Conservation (phyloP, 2,329 filamentous ascomycete genomes). For the Colletotrichum kahawae region DNA sequence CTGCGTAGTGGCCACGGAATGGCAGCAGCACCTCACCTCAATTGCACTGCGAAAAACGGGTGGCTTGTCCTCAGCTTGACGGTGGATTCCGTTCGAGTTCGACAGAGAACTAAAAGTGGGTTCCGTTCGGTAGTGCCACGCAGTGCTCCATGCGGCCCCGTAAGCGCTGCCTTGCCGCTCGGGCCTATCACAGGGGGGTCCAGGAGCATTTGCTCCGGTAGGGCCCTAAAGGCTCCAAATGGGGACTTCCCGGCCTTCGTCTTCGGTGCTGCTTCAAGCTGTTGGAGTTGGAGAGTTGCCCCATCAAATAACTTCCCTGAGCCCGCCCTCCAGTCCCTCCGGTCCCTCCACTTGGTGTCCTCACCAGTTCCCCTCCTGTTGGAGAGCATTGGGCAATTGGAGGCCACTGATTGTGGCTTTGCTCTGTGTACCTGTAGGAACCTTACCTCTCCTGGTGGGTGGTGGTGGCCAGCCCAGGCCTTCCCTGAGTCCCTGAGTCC, state of each 20-base stretch:
- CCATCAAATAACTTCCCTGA: not conserved
- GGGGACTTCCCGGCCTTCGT: not conserved
- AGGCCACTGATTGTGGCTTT: slow-evolving; percentile 4
- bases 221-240: not conserved
- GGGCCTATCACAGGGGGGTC: slow-evolving; percentile 12
- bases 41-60: not conserved
- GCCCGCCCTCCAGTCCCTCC: not conserved
- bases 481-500: not conserved
- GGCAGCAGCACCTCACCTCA: not conserved
- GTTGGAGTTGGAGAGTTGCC: slow-evolving; percentile 3
- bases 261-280: not conserved
- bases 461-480: not conserved
- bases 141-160: slow-evolving; percentile 17
- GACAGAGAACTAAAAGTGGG: not conserved
- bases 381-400: not conserved
- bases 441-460: not conserved
- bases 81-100: not conserved
- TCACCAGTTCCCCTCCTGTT: not conserved
- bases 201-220: slow-evolving; percentile 23
- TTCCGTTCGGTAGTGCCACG: not conserved
- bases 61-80: not conserved
- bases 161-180: slow-evolving; percentile 19
- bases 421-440: not conserved
- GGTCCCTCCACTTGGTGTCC: not conserved
- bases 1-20: not conserved